These are phyloP conservation scores for Spirogloea muscicola DNA, from an alignment of 139 green algal genomes.

Conservation along the genomic window DNA sequence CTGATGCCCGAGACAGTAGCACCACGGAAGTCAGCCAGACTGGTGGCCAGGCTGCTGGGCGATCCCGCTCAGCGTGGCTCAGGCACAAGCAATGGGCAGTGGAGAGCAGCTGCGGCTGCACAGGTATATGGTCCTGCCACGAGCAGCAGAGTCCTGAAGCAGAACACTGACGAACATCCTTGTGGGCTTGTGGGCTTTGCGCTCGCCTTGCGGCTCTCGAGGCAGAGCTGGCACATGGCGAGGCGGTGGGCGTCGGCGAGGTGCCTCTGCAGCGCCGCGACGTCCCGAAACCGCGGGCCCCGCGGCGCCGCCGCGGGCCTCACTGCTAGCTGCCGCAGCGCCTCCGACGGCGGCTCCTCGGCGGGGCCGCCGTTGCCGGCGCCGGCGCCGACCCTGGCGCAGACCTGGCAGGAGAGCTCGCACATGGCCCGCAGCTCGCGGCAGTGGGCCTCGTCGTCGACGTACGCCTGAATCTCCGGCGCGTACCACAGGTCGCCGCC, in stretches of 20 bases:
- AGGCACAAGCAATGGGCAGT: too few relatives aligned
- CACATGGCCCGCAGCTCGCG: slow-evolving; percentile 57
- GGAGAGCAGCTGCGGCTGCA: too few relatives aligned
- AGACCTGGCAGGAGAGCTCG: slow-evolving; percentile 35
- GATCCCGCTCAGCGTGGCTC: too few relatives aligned
- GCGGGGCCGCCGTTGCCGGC: background rate
- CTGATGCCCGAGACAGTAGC: too few relatives aligned
- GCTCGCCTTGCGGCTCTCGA: slow-evolving; percentile 80
- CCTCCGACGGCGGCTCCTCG: background rate
- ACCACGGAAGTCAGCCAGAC: too few relatives aligned
- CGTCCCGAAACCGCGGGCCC: slow-evolving; percentile 3
- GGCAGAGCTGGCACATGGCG: slow-evolving; percentile 86
- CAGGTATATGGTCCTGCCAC: too few relatives aligned
- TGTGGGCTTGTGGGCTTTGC: too few relatives aligned
- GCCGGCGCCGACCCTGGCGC: background rate
- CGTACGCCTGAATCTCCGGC: slow-evolving; percentile 69
- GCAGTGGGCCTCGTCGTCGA: slow-evolving; percentile 82
- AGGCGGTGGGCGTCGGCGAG: slow-evolving; percentile 59
- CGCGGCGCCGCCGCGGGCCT: background rate
- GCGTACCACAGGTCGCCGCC: slow-evolving; percentile 47
- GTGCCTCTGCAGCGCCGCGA: slow-evolving; percentile 61
- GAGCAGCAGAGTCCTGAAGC: too few relatives aligned
- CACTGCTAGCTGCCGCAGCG: background rate
- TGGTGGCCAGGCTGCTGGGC: too few relatives aligned
- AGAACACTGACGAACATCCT: too few relatives aligned